Conservation (phyloP, 2,329 filamentous ascomycete genomes). For the Colletotrichum higginsianum region DNA sequence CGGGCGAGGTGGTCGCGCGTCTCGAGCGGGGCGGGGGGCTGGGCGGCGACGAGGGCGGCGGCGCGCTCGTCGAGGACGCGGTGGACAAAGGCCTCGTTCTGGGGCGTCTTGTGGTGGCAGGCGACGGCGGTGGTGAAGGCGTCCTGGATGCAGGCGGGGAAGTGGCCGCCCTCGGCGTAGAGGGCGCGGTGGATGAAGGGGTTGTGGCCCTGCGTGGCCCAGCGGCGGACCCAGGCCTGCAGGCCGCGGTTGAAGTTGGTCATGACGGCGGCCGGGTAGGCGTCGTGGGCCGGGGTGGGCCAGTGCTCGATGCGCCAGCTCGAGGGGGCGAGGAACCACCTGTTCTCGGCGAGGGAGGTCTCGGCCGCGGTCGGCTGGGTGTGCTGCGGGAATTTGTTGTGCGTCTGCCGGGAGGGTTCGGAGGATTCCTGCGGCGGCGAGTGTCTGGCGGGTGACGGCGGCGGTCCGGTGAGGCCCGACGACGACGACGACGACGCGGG, state of each 20-base stretch:
- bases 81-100: slow-evolving; percentile 45
- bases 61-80: slow-evolving; percentile 46
- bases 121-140: slow-evolving; percentile 45
- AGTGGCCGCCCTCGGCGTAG: slow-evolving; percentile 41
- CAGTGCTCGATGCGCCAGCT: slow-evolving; percentile 43
- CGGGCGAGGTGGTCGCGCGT: slow-evolving; percentile 44
- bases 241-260: slow-evolving; percentile 47
- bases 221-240: slow-evolving; percentile 46
- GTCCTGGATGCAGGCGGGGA: slow-evolving; percentile 47
- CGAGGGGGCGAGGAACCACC: slow-evolving; percentile 44
- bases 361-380: neutral
- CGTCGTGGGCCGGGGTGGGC: slow-evolving; percentile 15
- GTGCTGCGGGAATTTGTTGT: neutral
- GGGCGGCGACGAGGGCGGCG: slow-evolving; percentile 32
- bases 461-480: neutral
- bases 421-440: neutral
- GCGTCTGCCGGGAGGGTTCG: neutral
- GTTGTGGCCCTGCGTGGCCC: slow-evolving; percentile 45
- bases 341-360: neutral
- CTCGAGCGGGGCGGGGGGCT: slow-evolving; percentile 10
- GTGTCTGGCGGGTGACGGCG: neutral
- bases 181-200: slow-evolving; percentile 48
- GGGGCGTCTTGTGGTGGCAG: slow-evolving; percentile 45
- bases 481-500: neutral
- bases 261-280: slow-evolving; percentile 41